A percentile compares a stretch with the other conserved stretches of the same genome.
phyloP scores from a whole-genome alignment of 2,329 filamentous ascomycete genomes.

The Epichloe festucae region DNA sequence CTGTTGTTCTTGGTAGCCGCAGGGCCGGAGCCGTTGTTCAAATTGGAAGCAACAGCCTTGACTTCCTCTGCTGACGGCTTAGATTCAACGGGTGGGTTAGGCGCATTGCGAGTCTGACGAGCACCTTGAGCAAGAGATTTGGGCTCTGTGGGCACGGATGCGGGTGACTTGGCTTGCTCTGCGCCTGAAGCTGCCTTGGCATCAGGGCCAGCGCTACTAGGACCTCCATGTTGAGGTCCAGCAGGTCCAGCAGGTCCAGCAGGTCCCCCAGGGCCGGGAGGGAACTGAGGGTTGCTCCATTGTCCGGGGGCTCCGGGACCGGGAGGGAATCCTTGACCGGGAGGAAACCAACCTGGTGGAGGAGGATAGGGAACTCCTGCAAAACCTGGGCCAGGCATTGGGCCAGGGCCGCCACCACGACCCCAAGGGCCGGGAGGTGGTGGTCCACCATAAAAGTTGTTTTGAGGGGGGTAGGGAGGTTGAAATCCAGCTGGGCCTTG shows the following conservation, averaged over 20 bases:
- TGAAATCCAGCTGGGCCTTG: constrained; percentile 26
- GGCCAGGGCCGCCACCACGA: constrained; percentile 38
- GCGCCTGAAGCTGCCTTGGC: constrained; percentile 34
- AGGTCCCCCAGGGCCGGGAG: constrained; percentile 30
- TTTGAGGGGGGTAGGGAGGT: constrained; percentile 28
- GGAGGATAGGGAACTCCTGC: constrained; percentile 68
- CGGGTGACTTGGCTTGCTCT: constrained; percentile 34
- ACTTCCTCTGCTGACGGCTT: constrained; percentile 44
- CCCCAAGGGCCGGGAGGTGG: constrained; percentile 43
- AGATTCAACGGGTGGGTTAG: constrained; percentile 53
- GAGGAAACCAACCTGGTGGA: constrained; percentile 66
- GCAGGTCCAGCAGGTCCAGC: constrained; percentile 42
- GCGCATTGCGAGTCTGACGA: constrained; percentile 35
- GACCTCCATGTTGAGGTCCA: constrained; percentile 39
- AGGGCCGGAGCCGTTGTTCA: constrained; percentile 24
- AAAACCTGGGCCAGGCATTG: constrained; percentile 36
- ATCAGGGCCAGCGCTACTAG: constrained; percentile 25
- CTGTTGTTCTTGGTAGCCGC: constrained; percentile 19
- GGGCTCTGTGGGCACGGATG: constrained; percentile 36
- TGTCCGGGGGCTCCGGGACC: constrained; percentile 34
- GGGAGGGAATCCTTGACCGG: constrained; percentile 59
- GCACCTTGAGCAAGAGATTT: constrained; percentile 36
- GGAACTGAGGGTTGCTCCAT: constrained; percentile 47
- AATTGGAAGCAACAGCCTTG: constrained; percentile 31
- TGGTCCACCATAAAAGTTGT: constrained; percentile 34